phyloP scores from a whole-genome alignment of 805 yeast species.

The Ogataea neopini region DNA sequence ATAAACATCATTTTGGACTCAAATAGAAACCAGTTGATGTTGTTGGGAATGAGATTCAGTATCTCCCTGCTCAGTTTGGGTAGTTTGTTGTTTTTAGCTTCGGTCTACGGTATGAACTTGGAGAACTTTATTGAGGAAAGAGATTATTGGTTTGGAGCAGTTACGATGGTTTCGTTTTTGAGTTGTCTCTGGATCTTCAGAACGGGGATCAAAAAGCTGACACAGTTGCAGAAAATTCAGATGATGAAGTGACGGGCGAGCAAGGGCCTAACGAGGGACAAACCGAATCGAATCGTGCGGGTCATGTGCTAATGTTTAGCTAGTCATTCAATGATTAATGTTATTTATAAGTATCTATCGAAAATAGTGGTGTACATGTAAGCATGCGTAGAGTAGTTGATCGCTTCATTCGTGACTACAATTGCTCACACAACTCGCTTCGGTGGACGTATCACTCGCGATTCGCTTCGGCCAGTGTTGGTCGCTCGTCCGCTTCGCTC shows the following conservation, averaged over 20 bases:
- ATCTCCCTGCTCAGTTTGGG: constrained; percentile 84
- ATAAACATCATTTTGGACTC: constrained; percentile 91
- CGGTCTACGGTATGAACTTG: constrained; percentile 94
- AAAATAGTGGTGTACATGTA: too few relatives aligned
- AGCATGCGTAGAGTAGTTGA: too few relatives aligned
- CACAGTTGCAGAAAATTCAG: constrained; percentile 67
- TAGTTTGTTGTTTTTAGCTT: constrained; percentile 75
- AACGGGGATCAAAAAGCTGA: constrained; percentile 57
- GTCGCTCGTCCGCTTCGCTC: neutral
- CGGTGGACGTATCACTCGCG: too few relatives aligned
- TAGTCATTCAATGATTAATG: too few relatives aligned
- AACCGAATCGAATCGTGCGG: neutral
- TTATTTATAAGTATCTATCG: too few relatives aligned
- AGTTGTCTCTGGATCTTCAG: constrained; percentile 47
- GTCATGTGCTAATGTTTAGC: too few relatives aligned
- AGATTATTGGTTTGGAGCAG: constrained; percentile 63
- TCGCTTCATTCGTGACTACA: too few relatives aligned
- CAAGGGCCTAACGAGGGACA: too few relatives aligned
- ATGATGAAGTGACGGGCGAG: constrained; percentile 25
- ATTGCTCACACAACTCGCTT: too few relatives aligned
- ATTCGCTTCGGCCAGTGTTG: too few relatives aligned
- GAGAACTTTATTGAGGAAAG: constrained; percentile 89
- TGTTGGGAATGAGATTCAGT: constrained; percentile 79
- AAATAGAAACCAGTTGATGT: constrained; percentile 89
- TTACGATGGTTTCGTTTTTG: constrained; percentile 46